Percentiles rank a stretch among this genome's conserved stretches.
These are phyloP conservation scores for Phoma sp. DNA, from an alignment of 2,329 filamentous ascomycete genomes.

Conservation along the genomic window DNA sequence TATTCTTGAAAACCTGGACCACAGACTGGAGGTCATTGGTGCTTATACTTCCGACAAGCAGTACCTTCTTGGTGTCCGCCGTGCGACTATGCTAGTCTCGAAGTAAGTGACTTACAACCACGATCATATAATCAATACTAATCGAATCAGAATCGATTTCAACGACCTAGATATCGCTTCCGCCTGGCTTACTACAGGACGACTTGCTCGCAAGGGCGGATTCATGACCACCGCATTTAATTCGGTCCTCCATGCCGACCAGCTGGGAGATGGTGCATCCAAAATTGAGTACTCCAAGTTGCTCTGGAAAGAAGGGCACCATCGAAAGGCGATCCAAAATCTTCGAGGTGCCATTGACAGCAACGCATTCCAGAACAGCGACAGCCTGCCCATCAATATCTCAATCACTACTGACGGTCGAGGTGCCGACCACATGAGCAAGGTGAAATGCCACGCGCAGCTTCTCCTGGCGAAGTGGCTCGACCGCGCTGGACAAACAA, in stretches of 20 bases:
- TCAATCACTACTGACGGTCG: constrained; percentile 50
- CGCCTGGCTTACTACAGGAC: constrained; percentile 84
- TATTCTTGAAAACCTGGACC: constrained; percentile 66
- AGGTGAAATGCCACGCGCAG: constrained; percentile 78
- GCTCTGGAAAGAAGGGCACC: constrained; percentile 91
- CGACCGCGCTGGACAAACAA: constrained; percentile 91
- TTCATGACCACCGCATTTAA: constrained; percentile 90
- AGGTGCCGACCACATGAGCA: constrained; percentile 56
- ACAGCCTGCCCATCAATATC: constrained; percentile 46
- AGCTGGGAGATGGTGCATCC: constrained; percentile 83
- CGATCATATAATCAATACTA: constrained; percentile 12
- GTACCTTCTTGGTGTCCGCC: constrained; percentile 83
- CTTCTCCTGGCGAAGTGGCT: constrained; percentile 96
- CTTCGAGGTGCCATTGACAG: constrained; percentile 84
- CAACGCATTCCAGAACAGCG: constrained; percentile 71
- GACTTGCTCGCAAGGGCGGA: constrained; percentile 84
- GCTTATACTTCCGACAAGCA: constrained; percentile 93
- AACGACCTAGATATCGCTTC: constrained; percentile 77
- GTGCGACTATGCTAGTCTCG: constrained; percentile 85
- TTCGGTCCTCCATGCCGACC: constrained; percentile 86
- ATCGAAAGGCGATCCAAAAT: constrained; percentile 92
- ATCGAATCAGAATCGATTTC: constrained; percentile 60
- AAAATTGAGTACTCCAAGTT: constrained; percentile 94
- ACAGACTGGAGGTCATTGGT: constrained; percentile 86
- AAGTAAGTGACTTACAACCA: constrained; percentile 58